Base-by-base conservation (phyloP, 192 early-diverging fungal species). In the Umbelopsis ramanniana region DNA sequence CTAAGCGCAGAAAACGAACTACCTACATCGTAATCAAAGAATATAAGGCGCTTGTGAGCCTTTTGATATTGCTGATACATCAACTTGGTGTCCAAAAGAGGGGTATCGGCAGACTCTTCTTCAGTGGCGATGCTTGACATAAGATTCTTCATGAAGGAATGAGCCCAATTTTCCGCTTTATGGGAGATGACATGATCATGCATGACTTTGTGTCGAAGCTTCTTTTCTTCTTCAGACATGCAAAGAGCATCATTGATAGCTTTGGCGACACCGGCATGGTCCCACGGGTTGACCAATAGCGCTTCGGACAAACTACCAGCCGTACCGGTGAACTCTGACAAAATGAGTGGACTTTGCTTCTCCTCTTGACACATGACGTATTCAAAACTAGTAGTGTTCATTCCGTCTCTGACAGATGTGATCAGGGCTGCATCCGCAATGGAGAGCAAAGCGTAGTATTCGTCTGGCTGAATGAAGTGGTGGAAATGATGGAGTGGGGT, bases 321-420 rank as follows among this genome's bases (percentile, higher is more conserved):
- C 21, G 95, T 96, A 38, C 98, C 98, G 4, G 97, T 95, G 73
- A 99, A 96, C 77, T 99, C 98, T 70, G 93, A 95, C 54, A 99
- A 81, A 46, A 99, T 93, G 55, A 99, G 83, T 37, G 94, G 92
- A 24, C 92, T 93, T 66, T 92, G 84, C 69, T 93, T 94, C 71
- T 93, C 91, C n/a, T 79, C 60, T 78, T 98, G 96, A 81, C 95
- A 97, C 53, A 98, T 92, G 17, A 97, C 90, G 81, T 91, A 98
- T 82, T 98, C 96, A 52, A 96, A 91, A 66, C 90, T 91, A 14
- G 93, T 96, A 0, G 97, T 97, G 78, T 98, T 98, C 95, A 99
- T 98, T 23, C 97, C 98, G 79, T 99, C 98, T 43, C 98, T 90
- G 10, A 95, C 87, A 24, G 90, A 88, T 0, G 97, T 98, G 72